Evolutionary conservation across 768 basidiomycete genomes (phyloP), one percentile per base, ranked within the genome.

Genomic region (Pisolithus orientalis): DNA sequence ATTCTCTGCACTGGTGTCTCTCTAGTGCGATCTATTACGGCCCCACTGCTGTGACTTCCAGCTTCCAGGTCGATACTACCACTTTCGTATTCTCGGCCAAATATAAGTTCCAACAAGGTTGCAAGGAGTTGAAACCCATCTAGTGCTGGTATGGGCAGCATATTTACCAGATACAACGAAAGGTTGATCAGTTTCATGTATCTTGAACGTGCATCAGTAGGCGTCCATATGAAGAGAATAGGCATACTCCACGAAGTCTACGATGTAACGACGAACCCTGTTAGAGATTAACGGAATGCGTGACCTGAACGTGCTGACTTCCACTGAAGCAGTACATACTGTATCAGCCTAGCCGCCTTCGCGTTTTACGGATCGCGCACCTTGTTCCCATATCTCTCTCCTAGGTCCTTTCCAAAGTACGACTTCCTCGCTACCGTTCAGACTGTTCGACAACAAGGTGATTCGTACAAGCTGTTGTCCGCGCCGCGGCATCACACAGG

Each of bases 131-230:
- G 78, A 7, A 75, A 68, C 27, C 92, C 92, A 54, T 94, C 92
- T 17, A 94, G 72, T 45, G 72, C 70, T 2, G 80, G 78, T 32
- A 93, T 63, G 0, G 92, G 90, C 24, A 94, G 74, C 27, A 90
- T 77, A 64, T 94, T 94, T 72, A 94, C 83, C 52, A 92, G 68
- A 65, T 80, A 92, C 1, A 94, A 72, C 3, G 90, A 92, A 31
- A 93, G 65, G n/a, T 83, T 82, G 2, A 87, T 75, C 61, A 80
- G 79, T 32, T 72, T 68, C 53, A 83, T 66, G 54, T 87, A 88
- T 54, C 87, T 87, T 57, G 50, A 10, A 29, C n/a, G 4, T 40
- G 14, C 6, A 17, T 42, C 4, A 37, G 44, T 45, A 16, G 58
- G 34, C 47, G 27, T 17, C 2, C 13, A 2, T 38, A 24, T 17